These are phyloP conservation scores for Domatiomyces catenatus DNA, from an alignment of 2,329 filamentous ascomycete species.

Conservation along the genomic window DNA sequence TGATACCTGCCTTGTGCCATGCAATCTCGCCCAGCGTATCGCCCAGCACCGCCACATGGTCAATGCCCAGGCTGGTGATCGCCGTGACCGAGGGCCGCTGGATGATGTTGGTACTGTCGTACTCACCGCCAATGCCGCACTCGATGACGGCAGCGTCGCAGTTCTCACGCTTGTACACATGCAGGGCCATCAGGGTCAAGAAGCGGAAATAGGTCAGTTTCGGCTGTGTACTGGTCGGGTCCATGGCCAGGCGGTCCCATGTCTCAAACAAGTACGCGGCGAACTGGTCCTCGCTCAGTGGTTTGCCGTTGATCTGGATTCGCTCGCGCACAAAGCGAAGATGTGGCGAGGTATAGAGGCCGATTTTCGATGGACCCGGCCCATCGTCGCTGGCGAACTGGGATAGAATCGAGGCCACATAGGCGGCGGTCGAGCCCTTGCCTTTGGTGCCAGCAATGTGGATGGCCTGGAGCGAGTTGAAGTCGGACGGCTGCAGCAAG, in stretches of 20 bases:
- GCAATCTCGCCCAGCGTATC: constrained; percentile 65
- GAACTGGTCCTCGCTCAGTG: constrained; percentile 54
- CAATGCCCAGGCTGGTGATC: constrained; percentile 68
- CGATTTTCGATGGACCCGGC: constrained; percentile 39
- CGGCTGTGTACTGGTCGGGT: constrained; percentile 34
- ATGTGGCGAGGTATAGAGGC: constrained; percentile 76
- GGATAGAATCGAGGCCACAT: constrained; percentile 62
- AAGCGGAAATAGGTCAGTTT: constrained; percentile 92
- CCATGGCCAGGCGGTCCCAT: constrained; percentile 53
- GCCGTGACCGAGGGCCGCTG: constrained; percentile 53
- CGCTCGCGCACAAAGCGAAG: constrained; percentile 70
- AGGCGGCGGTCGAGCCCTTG: constrained; percentile 78
- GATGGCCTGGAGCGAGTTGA: constrained; percentile 40
- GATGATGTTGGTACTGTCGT: constrained; percentile 81
- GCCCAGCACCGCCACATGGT: constrained; percentile 70
- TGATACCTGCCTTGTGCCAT: constrained; percentile 84
- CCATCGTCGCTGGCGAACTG: constrained; percentile 31
- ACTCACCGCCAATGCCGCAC: constrained; percentile 86
- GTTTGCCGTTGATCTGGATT: constrained; percentile 61
- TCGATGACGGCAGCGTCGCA: constrained; percentile 72
- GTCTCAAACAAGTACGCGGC: constrained; percentile 67
- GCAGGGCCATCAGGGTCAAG: constrained; percentile 74
- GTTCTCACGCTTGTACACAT: constrained; percentile 61
- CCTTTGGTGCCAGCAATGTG: constrained; percentile 91
- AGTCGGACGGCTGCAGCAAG: constrained; percentile 32